Conservation (phyloP, 768 basidiomycete genomes). For the Pleurotus salmoneostramineus region DNA sequence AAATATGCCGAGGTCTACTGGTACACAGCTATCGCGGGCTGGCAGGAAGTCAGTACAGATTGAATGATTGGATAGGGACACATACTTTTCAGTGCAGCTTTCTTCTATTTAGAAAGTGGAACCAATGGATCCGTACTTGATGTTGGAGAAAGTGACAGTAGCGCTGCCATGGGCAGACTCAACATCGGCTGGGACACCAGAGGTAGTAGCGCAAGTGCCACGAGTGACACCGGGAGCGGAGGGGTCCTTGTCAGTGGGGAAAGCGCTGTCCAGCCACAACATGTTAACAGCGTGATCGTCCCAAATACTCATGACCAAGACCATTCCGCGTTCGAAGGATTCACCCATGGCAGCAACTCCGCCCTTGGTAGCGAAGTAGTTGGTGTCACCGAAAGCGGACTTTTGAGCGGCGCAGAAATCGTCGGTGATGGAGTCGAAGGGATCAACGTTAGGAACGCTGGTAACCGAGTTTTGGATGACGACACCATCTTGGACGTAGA, state of each 20-base stretch:
- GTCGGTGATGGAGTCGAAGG: conserved; percentile 35
- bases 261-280: conserved; percentile 24
- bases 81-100: background rate
- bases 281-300: conserved; percentile 33
- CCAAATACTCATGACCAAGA: conserved; percentile 37
- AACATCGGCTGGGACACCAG: conserved; percentile 31
- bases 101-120: conserved; percentile 23
- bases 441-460: conserved; percentile 30
- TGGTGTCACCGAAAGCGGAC: conserved; percentile 38
- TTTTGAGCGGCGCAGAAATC: conserved; percentile 37
- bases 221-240: conserved; percentile 14
- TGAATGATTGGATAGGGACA: too few species aligned
- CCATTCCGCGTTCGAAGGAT: conserved; percentile 37
- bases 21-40: too few species aligned
- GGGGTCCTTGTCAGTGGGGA: conserved; percentile 21
- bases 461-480: conserved; percentile 35
- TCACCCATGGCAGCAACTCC: conserved; percentile 33
- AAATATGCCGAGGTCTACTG: too few species aligned
- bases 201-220: conserved; percentile 16
- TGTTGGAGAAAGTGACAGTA: conserved; percentile 33
- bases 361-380: conserved; percentile 35
- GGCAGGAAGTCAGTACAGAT: too few species aligned
- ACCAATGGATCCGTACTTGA: conserved; percentile 34
- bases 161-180: conserved; percentile 21
- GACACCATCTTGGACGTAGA: conserved; percentile 40